A percentile compares a stretch with the other conserved stretches of the same genome.
These are phyloP conservation scores for Didymella glomerata DNA, from an alignment of 2,329 filamentous ascomycete genomes.

Conservation along the genomic window DNA sequence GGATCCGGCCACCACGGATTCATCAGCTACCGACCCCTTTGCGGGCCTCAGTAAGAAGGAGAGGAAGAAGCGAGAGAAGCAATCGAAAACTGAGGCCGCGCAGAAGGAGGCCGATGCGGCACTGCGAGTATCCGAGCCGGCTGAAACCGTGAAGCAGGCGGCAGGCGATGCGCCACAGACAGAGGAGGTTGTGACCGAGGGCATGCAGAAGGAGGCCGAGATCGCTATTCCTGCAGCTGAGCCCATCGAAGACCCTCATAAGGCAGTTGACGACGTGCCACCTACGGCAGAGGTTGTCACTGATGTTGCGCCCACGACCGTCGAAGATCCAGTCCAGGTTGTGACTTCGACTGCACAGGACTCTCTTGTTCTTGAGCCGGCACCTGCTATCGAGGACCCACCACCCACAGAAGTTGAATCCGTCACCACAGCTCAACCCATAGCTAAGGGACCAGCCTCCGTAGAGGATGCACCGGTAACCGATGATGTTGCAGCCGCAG, in stretches of 20 bases:
- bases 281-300: not conserved
- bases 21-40: slow-evolving; percentile 32
- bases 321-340: not conserved
- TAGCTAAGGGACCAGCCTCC: not conserved
- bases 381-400: not conserved
- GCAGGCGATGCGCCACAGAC: not conserved
- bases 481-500: not conserved
- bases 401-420: not conserved
- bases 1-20: not conserved
- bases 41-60: slow-evolving; percentile 39
- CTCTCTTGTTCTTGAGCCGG: not conserved
- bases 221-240: not conserved
- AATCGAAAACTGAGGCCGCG: slow-evolving; percentile 14
- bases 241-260: not conserved
- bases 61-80: slow-evolving; percentile 36
- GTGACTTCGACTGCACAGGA: not conserved
- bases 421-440: not conserved
- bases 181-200: not conserved
- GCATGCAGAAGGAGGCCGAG: too few species aligned
- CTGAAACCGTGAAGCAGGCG: not conserved
- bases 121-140: not conserved
- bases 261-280: not conserved
- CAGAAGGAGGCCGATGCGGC: slow-evolving; percentile 18
- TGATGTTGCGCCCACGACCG: not conserved
- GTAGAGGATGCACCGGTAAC: slow-evolving; percentile 19